Conservation (phyloP, 495 filamentous ascomycete genomes). For the Delitschia confertaspora region DNA sequence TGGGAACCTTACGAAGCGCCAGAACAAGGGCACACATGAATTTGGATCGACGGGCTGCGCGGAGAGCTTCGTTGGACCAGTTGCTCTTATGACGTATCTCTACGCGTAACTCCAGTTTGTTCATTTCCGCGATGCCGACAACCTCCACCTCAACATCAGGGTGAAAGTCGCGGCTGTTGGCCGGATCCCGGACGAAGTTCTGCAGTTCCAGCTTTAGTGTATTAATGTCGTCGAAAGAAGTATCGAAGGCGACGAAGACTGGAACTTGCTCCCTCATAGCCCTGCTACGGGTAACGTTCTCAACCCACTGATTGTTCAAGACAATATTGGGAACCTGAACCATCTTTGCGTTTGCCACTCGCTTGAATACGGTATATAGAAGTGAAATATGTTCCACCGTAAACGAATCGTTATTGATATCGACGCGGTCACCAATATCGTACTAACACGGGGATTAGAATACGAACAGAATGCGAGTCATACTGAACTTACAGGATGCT, state of each 20-base stretch:
- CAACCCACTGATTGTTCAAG: slow-evolving; percentile 83
- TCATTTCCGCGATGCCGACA: slow-evolving; percentile 71
- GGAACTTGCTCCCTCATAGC: slow-evolving; percentile 83
- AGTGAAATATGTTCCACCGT: slow-evolving; percentile 90
- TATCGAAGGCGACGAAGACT: slow-evolving; percentile 74
- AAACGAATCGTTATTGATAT: slow-evolving; percentile 64
- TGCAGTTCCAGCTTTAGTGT: slow-evolving; percentile 71
- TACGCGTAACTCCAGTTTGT: slow-evolving; percentile 74
- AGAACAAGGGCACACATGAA: slow-evolving; percentile 92
- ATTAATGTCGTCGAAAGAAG: slow-evolving; percentile 79
- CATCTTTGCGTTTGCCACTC: slow-evolving; percentile 68
- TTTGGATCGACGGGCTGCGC: slow-evolving; percentile 76
- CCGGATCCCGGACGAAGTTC: slow-evolving; percentile 70
- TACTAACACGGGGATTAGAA: too few relatives aligned
- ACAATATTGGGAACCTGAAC: slow-evolving; percentile 88
- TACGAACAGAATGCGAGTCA: too few relatives aligned
- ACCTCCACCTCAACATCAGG: slow-evolving; percentile 71
- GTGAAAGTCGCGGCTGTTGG: slow-evolving; percentile 88
- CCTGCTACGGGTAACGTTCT: slow-evolving; percentile 82
- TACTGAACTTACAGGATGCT: too few relatives aligned
- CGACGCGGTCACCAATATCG: slow-evolving; percentile 90
- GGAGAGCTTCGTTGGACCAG: slow-evolving; percentile 85
- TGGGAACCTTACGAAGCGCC: slow-evolving; percentile 77
- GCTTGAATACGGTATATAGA: slow-evolving; percentile 86
- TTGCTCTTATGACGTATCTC: slow-evolving; percentile 88